Conservation (phyloP, 2,329 filamentous ascomycete species). For the Pseudogymnoascus sp. region DNA sequence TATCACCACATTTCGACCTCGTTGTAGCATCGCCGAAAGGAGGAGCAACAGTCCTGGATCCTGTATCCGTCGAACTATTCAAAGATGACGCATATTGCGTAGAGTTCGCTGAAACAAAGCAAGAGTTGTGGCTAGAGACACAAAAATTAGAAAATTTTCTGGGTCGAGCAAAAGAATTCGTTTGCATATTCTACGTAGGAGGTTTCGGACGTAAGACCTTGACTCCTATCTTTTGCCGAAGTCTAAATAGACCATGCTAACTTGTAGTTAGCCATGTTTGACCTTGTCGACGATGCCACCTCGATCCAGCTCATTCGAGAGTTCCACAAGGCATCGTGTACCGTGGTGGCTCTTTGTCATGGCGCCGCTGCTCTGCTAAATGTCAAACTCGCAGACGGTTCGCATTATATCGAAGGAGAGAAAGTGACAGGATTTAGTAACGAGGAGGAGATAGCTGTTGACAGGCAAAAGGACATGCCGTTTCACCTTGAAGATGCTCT, state of each 20-base stretch:
- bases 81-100: conserved; percentile 34
- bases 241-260: background rate
- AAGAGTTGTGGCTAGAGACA: conserved; percentile 47
- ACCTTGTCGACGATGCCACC: conserved; percentile 51
- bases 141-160: conserved; percentile 41
- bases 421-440: conserved; percentile 56
- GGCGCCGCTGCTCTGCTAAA: conserved; percentile 57
- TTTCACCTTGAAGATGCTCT: conserved; percentile 56
- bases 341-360: conserved; percentile 63
- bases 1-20: conserved; percentile 35
- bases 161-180: conserved; percentile 43
- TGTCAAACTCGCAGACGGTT: conserved; percentile 46
- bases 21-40: conserved; percentile 41
- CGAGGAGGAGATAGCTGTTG: conserved; percentile 42
- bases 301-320: conserved; percentile 55
- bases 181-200: conserved; percentile 52
- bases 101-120: conserved; percentile 40
- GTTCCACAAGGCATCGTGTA: conserved; percentile 55
- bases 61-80: conserved; percentile 35
- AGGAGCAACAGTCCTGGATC: conserved; percentile 40
- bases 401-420: conserved; percentile 48
- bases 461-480: conserved; percentile 41
- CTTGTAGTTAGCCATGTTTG: conserved; percentile 50
- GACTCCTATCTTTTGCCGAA: background rate
- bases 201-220: conserved; percentile 47